Evolutionary conservation across 257 asterid species (phyloP).

Genomic region (Capsicum baccatum): DNA sequence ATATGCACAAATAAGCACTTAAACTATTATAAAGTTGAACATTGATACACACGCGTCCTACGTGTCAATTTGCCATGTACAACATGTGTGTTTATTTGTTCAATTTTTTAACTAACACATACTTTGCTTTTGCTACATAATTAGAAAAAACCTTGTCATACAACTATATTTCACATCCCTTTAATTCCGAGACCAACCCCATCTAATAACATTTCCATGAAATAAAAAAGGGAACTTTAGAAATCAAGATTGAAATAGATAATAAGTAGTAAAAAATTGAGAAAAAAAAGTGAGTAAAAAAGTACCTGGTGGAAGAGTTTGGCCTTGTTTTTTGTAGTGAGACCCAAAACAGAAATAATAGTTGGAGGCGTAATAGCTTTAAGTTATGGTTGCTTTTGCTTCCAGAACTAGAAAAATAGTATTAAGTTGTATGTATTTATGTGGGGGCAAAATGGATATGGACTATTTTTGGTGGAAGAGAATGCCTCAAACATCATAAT

Average conservation of each 20-base stretch:
- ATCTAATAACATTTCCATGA: not conserved
- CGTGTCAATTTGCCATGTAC: no score
- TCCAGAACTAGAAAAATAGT: not conserved
- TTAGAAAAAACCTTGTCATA: not conserved
- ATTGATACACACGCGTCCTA: no score
- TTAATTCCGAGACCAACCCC: not conserved
- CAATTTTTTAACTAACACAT: not conserved
- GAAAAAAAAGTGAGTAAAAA: not conserved
- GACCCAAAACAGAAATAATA: not conserved
- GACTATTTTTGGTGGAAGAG: not conserved
- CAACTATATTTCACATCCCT: not conserved
- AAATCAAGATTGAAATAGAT: not conserved
- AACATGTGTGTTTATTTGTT: no score
- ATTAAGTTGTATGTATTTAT: not conserved
- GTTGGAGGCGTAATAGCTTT: not conserved
- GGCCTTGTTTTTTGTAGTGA: not conserved
- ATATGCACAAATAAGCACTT: no score
- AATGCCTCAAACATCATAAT: no score
- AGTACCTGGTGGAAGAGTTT: not conserved
- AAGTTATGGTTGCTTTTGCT: conserved; percentile 18
- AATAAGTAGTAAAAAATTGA: not conserved
- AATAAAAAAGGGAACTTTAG: no score
- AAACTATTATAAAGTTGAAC: no score
- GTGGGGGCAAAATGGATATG: not conserved
- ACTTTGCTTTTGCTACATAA: not conserved